A percentile compares a stretch with the other conserved stretches of the same genome.
These are phyloP conservation scores for Didymella keratinophila DNA, from an alignment of 2,329 filamentous ascomycete species.

Conservation along the genomic window DNA sequence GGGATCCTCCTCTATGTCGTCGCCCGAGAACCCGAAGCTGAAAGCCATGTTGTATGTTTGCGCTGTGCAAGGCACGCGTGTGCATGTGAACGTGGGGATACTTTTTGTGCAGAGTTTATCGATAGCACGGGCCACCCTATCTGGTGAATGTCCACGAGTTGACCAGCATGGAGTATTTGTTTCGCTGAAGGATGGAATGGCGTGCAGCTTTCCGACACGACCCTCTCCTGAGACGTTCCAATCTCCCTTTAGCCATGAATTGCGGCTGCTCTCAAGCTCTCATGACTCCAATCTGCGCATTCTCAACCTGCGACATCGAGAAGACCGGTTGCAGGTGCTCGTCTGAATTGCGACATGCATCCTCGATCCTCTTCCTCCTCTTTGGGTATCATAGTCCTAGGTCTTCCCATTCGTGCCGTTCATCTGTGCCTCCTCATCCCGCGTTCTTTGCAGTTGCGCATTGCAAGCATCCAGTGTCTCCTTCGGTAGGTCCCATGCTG, in stretches of 20 bases:
- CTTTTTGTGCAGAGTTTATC: conserved; percentile 23
- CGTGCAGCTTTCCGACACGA: background rate
- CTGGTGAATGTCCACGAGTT: conserved; percentile 7
- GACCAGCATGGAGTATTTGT: background rate
- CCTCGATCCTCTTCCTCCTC: background rate
- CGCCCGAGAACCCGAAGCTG: conserved; percentile 66
- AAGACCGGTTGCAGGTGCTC: background rate
- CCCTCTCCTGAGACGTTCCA: background rate
- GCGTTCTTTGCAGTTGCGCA: conserved; percentile 36
- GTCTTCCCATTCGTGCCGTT: conserved; percentile 25
- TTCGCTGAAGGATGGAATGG: background rate
- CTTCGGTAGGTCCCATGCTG: conserved; percentile 42
- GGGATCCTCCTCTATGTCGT: conserved; percentile 64
- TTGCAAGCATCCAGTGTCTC: conserved; percentile 41
- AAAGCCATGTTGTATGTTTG: conserved; percentile 51
- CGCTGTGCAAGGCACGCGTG: background rate
- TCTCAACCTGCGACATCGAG: background rate
- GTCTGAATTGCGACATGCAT: background rate
- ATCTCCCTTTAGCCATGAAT: background rate
- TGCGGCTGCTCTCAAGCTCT: background rate
- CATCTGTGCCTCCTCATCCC: conserved; percentile 31
- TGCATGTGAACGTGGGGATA: conserved; percentile 21
- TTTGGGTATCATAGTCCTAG: conserved; percentile 5
- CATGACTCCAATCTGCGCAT: background rate
- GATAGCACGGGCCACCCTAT: conserved; percentile 14